phyloP scores from a whole-genome alignment of 2,329 filamentous ascomycete genomes.

The Aureobasidium sp. region DNA sequence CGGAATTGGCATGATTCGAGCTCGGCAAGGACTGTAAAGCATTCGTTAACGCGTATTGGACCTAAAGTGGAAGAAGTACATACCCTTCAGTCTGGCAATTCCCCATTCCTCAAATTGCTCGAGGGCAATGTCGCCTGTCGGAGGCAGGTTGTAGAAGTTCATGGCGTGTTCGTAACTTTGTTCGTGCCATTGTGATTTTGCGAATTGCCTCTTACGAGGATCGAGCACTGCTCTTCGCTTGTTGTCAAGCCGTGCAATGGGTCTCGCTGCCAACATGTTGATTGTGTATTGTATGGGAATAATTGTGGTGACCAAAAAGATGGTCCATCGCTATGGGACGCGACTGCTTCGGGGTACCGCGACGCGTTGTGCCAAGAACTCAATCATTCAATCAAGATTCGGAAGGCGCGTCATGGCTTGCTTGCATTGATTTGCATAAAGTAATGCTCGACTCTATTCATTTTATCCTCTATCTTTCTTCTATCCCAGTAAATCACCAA shows the following conservation, averaged over 20 bases:
- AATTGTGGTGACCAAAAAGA: background rate
- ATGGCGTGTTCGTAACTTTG: conserved; percentile 76
- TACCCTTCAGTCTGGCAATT: conserved; percentile 82
- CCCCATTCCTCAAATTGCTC: conserved; percentile 99
- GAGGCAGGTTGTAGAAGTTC: conserved; percentile 84
- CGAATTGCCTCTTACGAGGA: conserved; percentile 81
- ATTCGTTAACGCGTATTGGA: too few relatives aligned
- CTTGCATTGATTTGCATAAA: background rate
- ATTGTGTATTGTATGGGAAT: background rate
- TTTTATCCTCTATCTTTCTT: background rate
- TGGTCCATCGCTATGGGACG: background rate
- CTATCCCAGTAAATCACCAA: conserved; percentile 62
- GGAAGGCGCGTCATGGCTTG: background rate
- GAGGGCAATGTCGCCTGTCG: conserved; percentile 87
- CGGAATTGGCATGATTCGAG: conserved; percentile 93
- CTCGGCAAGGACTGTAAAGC: conserved; percentile 81
- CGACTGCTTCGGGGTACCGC: background rate
- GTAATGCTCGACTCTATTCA: background rate
- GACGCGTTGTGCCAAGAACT: background rate
- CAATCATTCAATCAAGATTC: background rate
- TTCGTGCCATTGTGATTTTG: conserved; percentile 66
- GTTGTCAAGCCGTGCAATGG: conserved; percentile 39
- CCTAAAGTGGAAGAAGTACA: too few relatives aligned
- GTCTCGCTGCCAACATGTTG: conserved; percentile 20
- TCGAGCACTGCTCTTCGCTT: conserved; percentile 75